phyloP scores from a whole-genome alignment of 1,284 basidiomycete genomes.

The Vanrija sp. region DNA sequence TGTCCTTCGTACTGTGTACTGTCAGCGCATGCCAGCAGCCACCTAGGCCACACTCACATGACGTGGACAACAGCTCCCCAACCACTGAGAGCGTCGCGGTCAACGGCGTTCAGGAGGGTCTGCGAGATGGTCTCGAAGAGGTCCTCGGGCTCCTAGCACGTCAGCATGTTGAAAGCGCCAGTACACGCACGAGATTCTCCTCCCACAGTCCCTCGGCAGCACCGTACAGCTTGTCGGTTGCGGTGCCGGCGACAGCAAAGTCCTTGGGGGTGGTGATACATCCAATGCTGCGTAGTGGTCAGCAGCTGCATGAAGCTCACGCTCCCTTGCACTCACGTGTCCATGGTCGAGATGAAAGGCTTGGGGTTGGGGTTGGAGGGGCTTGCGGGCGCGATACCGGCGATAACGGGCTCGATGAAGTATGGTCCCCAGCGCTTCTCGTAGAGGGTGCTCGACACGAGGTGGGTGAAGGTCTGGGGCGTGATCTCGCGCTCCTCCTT shows the following conservation, averaged over 20 bases:
- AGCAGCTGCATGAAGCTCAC: not conserved
- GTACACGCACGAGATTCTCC: conserved; percentile 64
- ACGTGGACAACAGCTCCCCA: conserved; percentile 96
- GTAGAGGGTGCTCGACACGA: conserved; percentile 96
- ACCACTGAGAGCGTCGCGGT: conserved; percentile 93
- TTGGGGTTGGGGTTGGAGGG: conserved; percentile 66
- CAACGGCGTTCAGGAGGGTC: conserved; percentile 89
- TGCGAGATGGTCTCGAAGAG: conserved; percentile 98
- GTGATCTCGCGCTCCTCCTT: conserved; percentile 98
- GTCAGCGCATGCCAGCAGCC: conserved; percentile 2
- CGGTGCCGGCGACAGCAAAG: conserved; percentile 94
- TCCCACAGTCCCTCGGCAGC: conserved; percentile 99
- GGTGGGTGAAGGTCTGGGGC: conserved; percentile 91
- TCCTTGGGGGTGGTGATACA: conserved; percentile 64
- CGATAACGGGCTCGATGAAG: conserved; percentile 96
- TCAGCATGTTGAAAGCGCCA: conserved; percentile 12
- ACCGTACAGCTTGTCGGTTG: conserved; percentile 90
- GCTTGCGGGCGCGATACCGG: conserved; percentile 65
- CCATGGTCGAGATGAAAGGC: conserved; percentile 94
- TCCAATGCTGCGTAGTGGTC: conserved; percentile 59
- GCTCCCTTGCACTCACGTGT: conserved; percentile 56
- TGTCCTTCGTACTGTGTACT: conserved; percentile 69
- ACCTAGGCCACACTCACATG: conserved; percentile 62
- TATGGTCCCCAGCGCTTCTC: conserved; percentile 95
- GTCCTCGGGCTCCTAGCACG: conserved; percentile 73